A percentile compares a stretch with the other conserved stretches of the same genome.
phyloP scores from a whole-genome alignment of 768 basidiomycete genomes.

The Boletus vermiculosoides region DNA sequence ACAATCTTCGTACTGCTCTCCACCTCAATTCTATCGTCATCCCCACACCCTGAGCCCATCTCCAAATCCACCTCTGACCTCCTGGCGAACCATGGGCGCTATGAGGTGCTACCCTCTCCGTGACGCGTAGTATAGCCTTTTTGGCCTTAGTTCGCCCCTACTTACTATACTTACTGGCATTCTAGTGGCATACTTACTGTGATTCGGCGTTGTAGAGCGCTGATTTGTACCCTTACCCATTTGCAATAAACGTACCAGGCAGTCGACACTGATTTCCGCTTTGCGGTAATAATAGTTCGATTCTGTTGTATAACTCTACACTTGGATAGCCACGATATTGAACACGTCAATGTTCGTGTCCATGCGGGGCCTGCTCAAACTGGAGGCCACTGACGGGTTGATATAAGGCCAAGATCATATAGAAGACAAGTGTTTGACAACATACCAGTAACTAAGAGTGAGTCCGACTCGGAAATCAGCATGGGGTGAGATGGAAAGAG shows the following conservation, averaged over 20 bases:
- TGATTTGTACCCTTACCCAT: constrained; percentile 32
- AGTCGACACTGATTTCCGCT: constrained; percentile 9
- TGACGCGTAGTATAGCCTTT: constrained; percentile 20
- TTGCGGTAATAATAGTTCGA: constrained; percentile 9
- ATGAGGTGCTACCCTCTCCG: not conserved
- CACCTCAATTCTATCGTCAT: constrained; percentile 26
- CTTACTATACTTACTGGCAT: constrained; percentile 33
- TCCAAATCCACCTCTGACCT: constrained; percentile 17
- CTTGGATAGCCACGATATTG: not conserved
- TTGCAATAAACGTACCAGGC: constrained; percentile 26
- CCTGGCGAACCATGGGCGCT: constrained; percentile 11
- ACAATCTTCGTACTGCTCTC: constrained; percentile 27
- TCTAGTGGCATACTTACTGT: constrained; percentile 34
- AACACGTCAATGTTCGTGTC: constrained; percentile 42
- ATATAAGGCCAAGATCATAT: not conserved
- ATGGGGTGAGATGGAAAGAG: constrained; percentile 1
- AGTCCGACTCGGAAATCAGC: constrained; percentile 1
- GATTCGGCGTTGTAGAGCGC: constrained; percentile 31
- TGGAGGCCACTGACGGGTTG: constrained; percentile 67
- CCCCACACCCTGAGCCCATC: constrained; percentile 17
- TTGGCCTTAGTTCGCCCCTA: constrained; percentile 18
- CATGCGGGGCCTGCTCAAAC: constrained; percentile 80
- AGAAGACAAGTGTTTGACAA: constrained; percentile 1
- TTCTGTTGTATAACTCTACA: constrained; percentile 16
- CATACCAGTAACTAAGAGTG: constrained; percentile 48